Evolutionary conservation across 192 early-diverging fungal species (phyloP), one percentile per base, ranked within the genome.

Genomic region (Cetraspora pellucida): DNA sequence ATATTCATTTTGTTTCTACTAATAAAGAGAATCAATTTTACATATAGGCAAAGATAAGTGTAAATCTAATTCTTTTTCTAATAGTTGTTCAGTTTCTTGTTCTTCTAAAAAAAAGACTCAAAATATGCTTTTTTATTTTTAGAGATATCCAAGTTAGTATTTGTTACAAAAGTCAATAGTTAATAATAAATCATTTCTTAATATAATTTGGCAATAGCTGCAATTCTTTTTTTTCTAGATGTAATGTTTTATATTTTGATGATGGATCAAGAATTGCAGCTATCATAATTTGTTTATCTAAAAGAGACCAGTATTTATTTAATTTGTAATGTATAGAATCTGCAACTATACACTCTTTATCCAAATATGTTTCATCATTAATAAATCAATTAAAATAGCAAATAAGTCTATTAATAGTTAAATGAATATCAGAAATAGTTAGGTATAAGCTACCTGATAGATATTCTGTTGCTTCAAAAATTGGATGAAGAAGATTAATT

Each of bases 291-390:
- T 43, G 3, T 30, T 70, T 19, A 52, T 70, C 23, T 23, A 70
- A 3, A 70, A 28, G 9, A 49, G 27, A 25, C 68, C 68, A 70
- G 50, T 70, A 70, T 10, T 70, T 45, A 21, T 46, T 46, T 19
- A 70, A 45, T 52, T 70, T 70, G 14, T 70, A 16, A 17, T 28
- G 1, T 19, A 70, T 70, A 52, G 68, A 47, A 50, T 70, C 68
- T 50, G 49, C 68, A 11, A 70, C 25, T 23, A 70, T 52, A 37
- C 44, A 52, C 47, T 52, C 27, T 52, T 70, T 46, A 10, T 21
- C 31, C 31, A 37, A 37, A 37, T 37, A 13, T 52, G 68, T 9
- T 25, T 49, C 2, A 50, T 69, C 47, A 21, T 70, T 21, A 16
- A 50, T 52, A 70, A 23, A 70, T 30, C 4, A 30, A 19, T 70